phyloP scores from a whole-genome alignment of 345 rosid genomes.

The Aquilaria malaccensis region DNA sequence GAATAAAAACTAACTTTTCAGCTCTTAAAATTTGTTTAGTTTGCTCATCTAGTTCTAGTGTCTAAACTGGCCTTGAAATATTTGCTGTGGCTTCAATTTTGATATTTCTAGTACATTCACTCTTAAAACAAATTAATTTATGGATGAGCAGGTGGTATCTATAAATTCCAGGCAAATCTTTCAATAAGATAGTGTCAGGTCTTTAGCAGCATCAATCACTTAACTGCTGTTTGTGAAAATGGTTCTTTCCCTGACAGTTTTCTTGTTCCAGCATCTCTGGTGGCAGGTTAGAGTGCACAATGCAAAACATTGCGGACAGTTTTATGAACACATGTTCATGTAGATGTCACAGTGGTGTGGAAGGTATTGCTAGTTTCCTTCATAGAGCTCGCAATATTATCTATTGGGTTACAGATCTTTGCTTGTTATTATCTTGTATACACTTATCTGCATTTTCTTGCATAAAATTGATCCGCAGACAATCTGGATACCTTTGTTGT shows the following conservation, averaged over 20 bases:
- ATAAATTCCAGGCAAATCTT: too few species aligned
- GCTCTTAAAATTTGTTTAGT: too few species aligned
- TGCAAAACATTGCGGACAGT: constrained; percentile 95
- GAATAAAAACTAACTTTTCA: too few species aligned
- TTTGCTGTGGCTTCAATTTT: too few species aligned
- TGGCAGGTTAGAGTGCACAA: constrained; percentile 94
- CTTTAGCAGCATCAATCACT: background rate
- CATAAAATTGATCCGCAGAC: constrained; percentile 30
- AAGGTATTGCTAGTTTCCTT: constrained; percentile 35
- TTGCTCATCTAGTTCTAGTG: too few species aligned
- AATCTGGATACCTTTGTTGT: constrained; percentile 78
- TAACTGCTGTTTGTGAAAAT: constrained; percentile 2
- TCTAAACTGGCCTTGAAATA: too few species aligned
- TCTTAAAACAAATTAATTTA: too few species aligned
- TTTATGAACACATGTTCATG: constrained; percentile 58
- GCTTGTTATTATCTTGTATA: constrained; percentile 5
- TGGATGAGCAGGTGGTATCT: too few species aligned
- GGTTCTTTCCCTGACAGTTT: constrained; percentile 6
- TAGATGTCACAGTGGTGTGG: constrained; percentile 51
- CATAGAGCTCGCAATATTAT: too few species aligned
- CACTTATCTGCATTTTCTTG: constrained; percentile 8
- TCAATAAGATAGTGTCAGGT: too few species aligned
- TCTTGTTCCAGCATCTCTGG: constrained; percentile 55
- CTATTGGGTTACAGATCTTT: constrained; percentile 1
- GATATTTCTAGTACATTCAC: too few species aligned